Evolutionary conservation across 83 land plant genomes (phyloP).

Genomic region (Picea engelmannii): DNA sequence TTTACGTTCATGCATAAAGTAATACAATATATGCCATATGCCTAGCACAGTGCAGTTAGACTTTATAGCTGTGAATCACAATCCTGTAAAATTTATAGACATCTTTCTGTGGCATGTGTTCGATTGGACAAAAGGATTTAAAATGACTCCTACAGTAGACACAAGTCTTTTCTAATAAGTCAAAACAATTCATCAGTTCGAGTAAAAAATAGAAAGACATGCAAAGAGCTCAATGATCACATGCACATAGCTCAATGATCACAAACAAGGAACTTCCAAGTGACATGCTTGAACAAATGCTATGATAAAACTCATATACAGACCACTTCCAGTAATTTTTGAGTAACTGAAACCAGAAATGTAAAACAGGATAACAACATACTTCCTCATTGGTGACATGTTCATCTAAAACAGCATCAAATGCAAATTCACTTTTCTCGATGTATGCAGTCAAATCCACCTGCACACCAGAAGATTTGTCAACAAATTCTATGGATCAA

Average conservation of each 20-base stretch:
- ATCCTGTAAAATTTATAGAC: background rate
- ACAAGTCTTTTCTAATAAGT: background rate
- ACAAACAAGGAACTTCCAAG: background rate
- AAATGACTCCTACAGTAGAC: background rate
- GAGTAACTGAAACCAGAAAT: background rate
- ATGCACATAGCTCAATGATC: too few relatives aligned
- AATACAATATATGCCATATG: background rate
- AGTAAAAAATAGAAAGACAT: background rate
- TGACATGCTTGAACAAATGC: background rate
- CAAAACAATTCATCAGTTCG: background rate
- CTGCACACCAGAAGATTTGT: slow-evolving; percentile 19
- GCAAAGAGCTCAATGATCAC: too few relatives aligned
- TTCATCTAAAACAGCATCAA: slow-evolving; percentile 59
- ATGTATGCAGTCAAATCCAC: slow-evolving; percentile 64
- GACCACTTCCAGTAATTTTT: background rate
- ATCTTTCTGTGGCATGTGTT: background rate
- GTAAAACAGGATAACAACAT: background rate
- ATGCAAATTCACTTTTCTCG: slow-evolving; percentile 55
- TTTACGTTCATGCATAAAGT: background rate
- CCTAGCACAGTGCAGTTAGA: background rate
- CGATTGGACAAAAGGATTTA: background rate
- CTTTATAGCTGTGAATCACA: background rate
- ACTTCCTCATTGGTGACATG: slow-evolving; percentile 54
- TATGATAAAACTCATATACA: background rate
- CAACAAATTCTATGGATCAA: background rate